phyloP scores from a whole-genome alignment of 208 protist genomes.

The Porcisia hertigi region DNA sequence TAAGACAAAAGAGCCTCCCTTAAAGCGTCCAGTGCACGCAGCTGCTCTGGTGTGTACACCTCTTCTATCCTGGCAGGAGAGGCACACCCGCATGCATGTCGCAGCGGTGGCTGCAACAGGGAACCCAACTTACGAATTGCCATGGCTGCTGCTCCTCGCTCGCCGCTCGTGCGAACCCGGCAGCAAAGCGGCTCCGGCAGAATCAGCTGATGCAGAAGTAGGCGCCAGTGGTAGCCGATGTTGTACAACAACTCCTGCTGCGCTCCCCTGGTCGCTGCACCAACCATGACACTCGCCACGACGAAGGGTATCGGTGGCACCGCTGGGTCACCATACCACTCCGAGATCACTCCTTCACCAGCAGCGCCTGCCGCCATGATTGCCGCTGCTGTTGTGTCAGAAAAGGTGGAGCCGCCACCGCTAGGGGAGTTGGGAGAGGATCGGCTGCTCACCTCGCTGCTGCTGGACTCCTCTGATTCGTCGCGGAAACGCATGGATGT shows the following conservation, averaged over 20 bases:
- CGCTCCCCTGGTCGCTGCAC: constrained; percentile 18
- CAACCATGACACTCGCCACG: constrained; percentile 29
- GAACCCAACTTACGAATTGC: constrained; percentile 17
- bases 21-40: constrained; percentile 6
- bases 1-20: constrained; percentile 31
- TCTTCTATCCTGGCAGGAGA: not conserved
- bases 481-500: constrained; percentile 4
- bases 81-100: not conserved
- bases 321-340: constrained; percentile 9
- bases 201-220: constrained; percentile 30
- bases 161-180: constrained; percentile 6
- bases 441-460: not conserved
- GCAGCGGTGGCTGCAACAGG: not conserved
- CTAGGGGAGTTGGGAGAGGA: not conserved
- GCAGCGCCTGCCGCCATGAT: not conserved
- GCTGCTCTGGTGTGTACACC: not conserved
- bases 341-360: not conserved
- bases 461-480: constrained; percentile 4
- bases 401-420: constrained; percentile 13
- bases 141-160: constrained; percentile 7
- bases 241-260: constrained; percentile 24
- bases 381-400: constrained; percentile 2
- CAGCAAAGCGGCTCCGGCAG: constrained; percentile 13
- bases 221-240: constrained; percentile 19
- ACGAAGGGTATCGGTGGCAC: constrained; percentile 29